phyloP scores from a whole-genome alignment of 2,329 filamentous ascomycete genomes.

The Magnaporthiopsis rhizophila region DNA sequence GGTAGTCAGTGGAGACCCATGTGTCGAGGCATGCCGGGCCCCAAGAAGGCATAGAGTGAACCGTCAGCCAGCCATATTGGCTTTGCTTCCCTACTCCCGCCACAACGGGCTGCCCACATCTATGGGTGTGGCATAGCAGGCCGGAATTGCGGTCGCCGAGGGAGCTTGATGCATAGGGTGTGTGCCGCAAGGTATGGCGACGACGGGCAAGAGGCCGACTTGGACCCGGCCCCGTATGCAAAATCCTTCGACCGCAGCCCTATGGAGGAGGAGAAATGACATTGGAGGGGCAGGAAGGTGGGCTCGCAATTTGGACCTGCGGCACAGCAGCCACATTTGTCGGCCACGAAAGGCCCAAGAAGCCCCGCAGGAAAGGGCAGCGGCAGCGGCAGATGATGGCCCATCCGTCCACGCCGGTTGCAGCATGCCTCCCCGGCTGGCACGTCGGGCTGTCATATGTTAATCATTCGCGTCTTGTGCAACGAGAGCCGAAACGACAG shows the following conservation, averaged over 20 bases:
- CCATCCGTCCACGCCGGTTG: neutral
- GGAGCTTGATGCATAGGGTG: neutral
- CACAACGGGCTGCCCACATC: neutral
- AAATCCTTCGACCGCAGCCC: neutral
- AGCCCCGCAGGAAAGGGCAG: neutral
- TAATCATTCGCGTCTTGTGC: neutral
- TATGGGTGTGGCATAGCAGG: no score
- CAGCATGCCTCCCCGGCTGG: neutral
- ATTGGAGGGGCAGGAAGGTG: neutral
- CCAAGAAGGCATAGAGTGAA: neutral
- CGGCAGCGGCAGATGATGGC: neutral
- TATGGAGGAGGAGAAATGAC: neutral
- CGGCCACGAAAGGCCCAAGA: neutral
- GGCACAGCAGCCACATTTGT: neutral
- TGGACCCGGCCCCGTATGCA: neutral
- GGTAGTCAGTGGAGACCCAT: neutral
- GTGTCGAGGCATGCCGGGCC: neutral
- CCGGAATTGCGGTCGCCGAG: neutral
- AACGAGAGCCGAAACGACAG: neutral
- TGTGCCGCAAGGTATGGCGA: neutral
- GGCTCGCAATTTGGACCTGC: neutral
- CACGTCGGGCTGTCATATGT: neutral
- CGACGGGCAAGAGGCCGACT: neutral
- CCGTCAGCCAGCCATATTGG: neutral
- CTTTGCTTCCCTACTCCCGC: neutral